Conservation (phyloP, 306 rosid genomes). For the Vicia faba region DNA sequence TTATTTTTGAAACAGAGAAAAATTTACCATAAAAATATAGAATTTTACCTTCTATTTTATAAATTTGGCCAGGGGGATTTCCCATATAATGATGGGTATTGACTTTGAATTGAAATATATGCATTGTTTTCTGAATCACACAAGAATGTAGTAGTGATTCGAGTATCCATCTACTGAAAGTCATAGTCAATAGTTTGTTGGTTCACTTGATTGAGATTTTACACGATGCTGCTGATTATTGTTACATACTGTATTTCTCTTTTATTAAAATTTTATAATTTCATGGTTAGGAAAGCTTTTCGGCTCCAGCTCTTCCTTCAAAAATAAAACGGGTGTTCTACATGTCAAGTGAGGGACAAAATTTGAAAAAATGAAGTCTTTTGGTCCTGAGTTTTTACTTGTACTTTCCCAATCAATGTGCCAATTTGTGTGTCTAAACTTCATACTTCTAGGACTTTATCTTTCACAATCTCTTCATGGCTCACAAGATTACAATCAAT, state of each 20-base stretch:
- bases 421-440: too few relatives aligned
- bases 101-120: slow-evolving; percentile 25
- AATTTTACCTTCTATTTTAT: too few relatives aligned
- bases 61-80: too few relatives aligned
- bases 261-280: slow-evolving; percentile 42
- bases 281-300: slow-evolving; percentile 62
- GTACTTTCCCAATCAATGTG: too few relatives aligned
- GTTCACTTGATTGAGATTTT: slow-evolving; percentile 25
- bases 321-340: slow-evolving; percentile 93
- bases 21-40: too few relatives aligned
- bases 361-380: too few relatives aligned
- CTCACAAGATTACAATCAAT: too few relatives aligned
- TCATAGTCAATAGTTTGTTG: slow-evolving; percentile 16
- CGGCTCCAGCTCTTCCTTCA: slow-evolving; percentile 75
- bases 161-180: slow-evolving; percentile 14
- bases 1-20: too few relatives aligned
- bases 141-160: slow-evolving; percentile 10
- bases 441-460: too few relatives aligned
- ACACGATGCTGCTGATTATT: slow-evolving; percentile 24
- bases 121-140: neutral
- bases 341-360: slow-evolving; percentile 95
- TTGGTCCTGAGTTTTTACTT: too few relatives aligned
- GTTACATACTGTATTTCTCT: slow-evolving; percentile 27
- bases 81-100: slow-evolving; percentile 9
- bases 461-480: too few relatives aligned